These are phyloP conservation scores for Sclerotiophoma versabilis DNA, from an alignment of 2,329 filamentous ascomycete species.

Conservation along the genomic window DNA sequence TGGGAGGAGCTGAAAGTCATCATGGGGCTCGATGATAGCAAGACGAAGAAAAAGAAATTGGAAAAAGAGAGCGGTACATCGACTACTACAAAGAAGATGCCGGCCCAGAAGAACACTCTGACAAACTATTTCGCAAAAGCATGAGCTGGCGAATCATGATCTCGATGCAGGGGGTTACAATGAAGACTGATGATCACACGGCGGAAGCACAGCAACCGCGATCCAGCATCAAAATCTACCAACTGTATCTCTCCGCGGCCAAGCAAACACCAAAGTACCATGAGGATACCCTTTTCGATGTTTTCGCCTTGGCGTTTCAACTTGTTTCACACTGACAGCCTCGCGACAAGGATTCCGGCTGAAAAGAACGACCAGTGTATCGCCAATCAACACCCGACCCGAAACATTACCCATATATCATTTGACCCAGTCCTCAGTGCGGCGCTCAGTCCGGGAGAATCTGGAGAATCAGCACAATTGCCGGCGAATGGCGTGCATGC, in stretches of 20 bases:
- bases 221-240: background rate
- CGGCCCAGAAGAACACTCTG: constrained; percentile 43
- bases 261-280: background rate
- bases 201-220: background rate
- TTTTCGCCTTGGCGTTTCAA: constrained; percentile 20
- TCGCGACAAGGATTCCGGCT: constrained; percentile 11
- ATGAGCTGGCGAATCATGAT: background rate
- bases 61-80: constrained; percentile 26
- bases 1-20: constrained; percentile 70
- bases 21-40: constrained; percentile 66
- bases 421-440: constrained; percentile 21
- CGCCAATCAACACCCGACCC: constrained; percentile 22
- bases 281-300: background rate
- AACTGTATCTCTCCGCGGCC: background rate
- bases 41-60: constrained; percentile 43
- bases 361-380: constrained; percentile 10
- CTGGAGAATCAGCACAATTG: constrained; percentile 21
- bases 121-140: constrained; percentile 42
- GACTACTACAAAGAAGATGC: constrained; percentile 43
- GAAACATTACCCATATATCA: constrained; percentile 28
- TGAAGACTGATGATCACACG: background rate
- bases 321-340: constrained; percentile 14
- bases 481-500: constrained; percentile 22
- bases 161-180: no score
- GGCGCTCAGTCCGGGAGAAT: constrained; percentile 26